Percentiles rank a stretch among this genome's conserved stretches.
Evolutionary conservation across 2,329 filamentous ascomycete genomes (phyloP).

Genomic region (Orbilia oligospora): DNA sequence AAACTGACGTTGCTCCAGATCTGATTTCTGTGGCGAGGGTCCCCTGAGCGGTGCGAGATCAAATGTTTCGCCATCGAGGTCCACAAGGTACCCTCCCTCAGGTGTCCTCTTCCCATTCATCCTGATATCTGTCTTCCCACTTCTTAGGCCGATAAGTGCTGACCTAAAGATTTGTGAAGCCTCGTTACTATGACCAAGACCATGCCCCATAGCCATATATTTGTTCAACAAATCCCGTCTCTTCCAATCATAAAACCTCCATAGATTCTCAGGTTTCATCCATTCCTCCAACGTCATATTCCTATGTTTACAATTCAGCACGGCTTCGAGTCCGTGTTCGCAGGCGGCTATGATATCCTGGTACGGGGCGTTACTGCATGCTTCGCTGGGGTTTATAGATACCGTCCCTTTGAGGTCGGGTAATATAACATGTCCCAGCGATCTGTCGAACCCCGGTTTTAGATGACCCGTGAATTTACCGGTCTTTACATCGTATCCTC

Average conservation of each 20-base stretch:
- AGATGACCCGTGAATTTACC: constrained; percentile 41
- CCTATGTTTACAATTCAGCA: constrained; percentile 21
- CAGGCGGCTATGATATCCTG: constrained; percentile 29
- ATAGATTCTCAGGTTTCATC: constrained; percentile 50
- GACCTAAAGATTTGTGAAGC: constrained; percentile 25
- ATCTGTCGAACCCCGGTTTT: constrained; percentile 24
- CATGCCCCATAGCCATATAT: constrained; percentile 34
- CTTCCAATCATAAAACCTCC: constrained; percentile 49
- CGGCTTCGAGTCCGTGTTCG: constrained; percentile 42
- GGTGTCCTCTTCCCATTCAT: constrained; percentile 15
- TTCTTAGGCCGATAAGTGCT: constrained; percentile 31
- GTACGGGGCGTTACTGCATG: constrained; percentile 35
- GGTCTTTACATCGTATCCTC: constrained; percentile 49
- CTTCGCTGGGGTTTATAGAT: constrained; percentile 39
- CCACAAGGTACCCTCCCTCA: constrained; percentile 40
- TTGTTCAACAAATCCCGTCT: constrained; percentile 42
- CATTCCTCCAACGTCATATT: constrained; percentile 39
- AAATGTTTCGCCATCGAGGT: constrained; percentile 46
- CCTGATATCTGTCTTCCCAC: neutral
- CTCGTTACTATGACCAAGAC: constrained; percentile 32
- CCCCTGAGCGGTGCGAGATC: constrained; percentile 44
- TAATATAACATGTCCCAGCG: constrained; percentile 26
- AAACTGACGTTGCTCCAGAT: neutral
- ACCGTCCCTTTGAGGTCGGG: constrained; percentile 52
- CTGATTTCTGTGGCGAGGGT: neutral